Base-by-base conservation (phyloP, 257 asterid genomes). In the Capsicum chinense region DNA sequence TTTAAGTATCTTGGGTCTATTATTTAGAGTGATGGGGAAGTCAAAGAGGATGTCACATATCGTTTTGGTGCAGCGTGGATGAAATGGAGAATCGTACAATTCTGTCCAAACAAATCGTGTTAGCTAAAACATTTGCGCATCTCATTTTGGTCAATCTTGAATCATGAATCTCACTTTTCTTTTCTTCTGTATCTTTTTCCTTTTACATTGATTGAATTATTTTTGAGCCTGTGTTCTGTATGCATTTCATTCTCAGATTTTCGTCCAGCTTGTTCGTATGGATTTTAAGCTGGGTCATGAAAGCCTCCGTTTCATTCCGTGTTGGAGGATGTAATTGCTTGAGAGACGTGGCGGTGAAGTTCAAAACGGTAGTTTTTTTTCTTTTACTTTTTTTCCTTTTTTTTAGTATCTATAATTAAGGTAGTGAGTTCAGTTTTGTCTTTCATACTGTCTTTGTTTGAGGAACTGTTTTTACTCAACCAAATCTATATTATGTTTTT, bases 251-350 rank as follows among this genome's bases (percentile, higher is more conserved):
- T 15, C 87, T 85, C 95, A 95, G 99, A 90, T 94, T 92, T 90
- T 97, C 93, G 84, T 94, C 97, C 91, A 90, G 97, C 93, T 86
- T 94, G 87, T 85, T 94, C 90, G 92, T 93, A 68, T 91, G 97
- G 95, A 86, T 92, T 86, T 92, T 95, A 87, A 88, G 97, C 91
- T 93, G 95, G 86, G 85, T 90, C 70, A 56, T 95, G 93, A 94
- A 94, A 87, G 97, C 93, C 82, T 93, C 98, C 50, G 92, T 95
- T 83, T 93, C 92, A 85, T 93, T 93, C 85, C 92, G 94, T 19
- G 88, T 95, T 85, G 95, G 95, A 69, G 99, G 99, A 87, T 94
- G 98, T 95, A 95, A 95, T 89, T 91, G 99, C 87, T 88, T 95
- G 91, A 92, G 97, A 89, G 99, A 95, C 80, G 84, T 95, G 87